These are phyloP conservation scores for Leccinum fallax DNA, from an alignment of 1,284 basidiomycete species.

Conservation along the genomic window DNA sequence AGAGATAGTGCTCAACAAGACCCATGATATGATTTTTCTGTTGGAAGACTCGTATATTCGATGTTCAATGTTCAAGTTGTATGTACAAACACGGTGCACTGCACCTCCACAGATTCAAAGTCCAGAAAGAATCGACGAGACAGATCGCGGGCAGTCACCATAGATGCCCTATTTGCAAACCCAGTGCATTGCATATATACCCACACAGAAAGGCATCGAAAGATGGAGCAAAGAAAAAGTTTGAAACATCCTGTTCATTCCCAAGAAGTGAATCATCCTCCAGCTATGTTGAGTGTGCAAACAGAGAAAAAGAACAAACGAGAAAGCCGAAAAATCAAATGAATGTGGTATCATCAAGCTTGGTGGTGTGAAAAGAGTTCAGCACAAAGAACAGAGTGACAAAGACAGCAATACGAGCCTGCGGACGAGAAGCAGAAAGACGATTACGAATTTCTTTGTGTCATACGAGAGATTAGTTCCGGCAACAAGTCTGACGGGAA, in stretches of 20 bases:
- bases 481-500: conserved; percentile 16
- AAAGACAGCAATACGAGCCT: conserved; percentile 12
- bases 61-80: background rate
- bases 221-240: background rate
- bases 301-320: background rate
- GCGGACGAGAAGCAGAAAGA: conserved; percentile 1
- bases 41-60: background rate
- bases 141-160: background rate
- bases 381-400: background rate
- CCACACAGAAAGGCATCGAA: background rate
- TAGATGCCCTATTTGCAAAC: background rate
- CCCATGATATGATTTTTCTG: background rate
- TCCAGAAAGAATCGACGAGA: background rate
- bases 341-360: conserved; percentile 26
- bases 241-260: conserved; percentile 1
- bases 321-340: conserved; percentile 6
- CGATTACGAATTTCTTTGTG: conserved; percentile 25
- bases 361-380: conserved; percentile 1
- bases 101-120: background rate
- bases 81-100: background rate
- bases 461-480: conserved; percentile 26
- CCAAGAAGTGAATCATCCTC: conserved; percentile 4
- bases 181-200: background rate
- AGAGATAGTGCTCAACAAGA: background rate
- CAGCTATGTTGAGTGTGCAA: background rate